Base-by-base conservation (phyloP, 2,329 filamentous ascomycete species). In the Orbilia oligospora region DNA sequence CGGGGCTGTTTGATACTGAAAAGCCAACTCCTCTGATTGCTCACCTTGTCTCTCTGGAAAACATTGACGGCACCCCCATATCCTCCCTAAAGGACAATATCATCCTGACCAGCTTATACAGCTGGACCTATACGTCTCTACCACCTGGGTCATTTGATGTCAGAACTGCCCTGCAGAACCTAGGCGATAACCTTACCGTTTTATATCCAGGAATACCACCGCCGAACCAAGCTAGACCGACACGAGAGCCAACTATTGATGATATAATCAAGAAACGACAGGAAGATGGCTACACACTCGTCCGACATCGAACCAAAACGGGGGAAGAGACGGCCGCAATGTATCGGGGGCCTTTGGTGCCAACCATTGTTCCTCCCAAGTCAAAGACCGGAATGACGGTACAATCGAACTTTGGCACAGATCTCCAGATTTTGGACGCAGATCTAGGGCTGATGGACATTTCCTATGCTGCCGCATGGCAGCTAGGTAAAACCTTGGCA, bases 401-500 rank as follows among this genome's bases (percentile, higher is more conserved):
- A 83, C 80, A 0, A 83, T 83, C 0, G 48, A 85, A 83, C 49
- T 83, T 80, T 0, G 83, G 84, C 0, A 53, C 76, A 0, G 83
- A 86, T 44, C 80, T 85, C 14, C 83, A 85, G 68, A 84, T 87
- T 22, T 71, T 86, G 0, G 86, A 87, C 53, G 63, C 77, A 4
- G 36, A 83, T 0, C 2, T 83, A 0, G 84, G 84, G 0, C 80
- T 87, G 10, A 85, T 87, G 83, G 86, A 87, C 70, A 61, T 86
- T 0, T 84, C 84, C 0, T 87, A 87, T 79, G 84, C 84, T 0
- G 66, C 81, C 0, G 86, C 86, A 0, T 87, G 86, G 86, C 80
- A 85, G 30, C 70, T 86, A 0, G 86, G 86, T 0, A 83, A 83
- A 18, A 82, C 82, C 1, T 56, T 86, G 30, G 86, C 85, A 0